A percentile compares a stretch with the other conserved stretches of the same genome.
Evolutionary conservation across 2,329 filamentous ascomycete genomes (phyloP).

Genomic region (Pseudocercospora ulei): DNA sequence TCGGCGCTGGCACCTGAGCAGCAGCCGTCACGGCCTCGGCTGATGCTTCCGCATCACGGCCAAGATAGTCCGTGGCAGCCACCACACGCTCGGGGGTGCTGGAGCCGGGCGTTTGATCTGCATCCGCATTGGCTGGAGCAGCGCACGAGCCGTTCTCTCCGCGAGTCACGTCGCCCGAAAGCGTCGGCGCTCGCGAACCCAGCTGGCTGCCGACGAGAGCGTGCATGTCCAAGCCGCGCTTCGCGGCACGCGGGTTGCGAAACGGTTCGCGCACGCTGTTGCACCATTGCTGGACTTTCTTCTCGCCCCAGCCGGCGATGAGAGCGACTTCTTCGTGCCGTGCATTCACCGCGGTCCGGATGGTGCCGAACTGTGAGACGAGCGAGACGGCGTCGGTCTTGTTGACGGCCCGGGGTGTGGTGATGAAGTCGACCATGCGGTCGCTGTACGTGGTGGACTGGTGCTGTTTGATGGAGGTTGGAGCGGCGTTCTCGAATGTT

Average conservation of each 20-base stretch:
- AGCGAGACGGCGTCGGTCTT: constrained; percentile 87
- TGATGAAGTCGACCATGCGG: constrained; percentile 83
- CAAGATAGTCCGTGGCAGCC: constrained; percentile 25
- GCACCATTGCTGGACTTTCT: constrained; percentile 83
- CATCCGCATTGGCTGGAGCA: constrained; percentile 34
- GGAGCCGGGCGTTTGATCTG: constrained; percentile 34
- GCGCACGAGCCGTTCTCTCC: constrained; percentile 19
- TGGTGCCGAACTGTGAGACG: constrained; percentile 82
- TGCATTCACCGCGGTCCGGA: constrained; percentile 79
- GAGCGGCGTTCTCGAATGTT: constrained; percentile 78
- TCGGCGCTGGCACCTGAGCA: constrained; percentile 13
- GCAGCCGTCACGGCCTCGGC: constrained; percentile 24
- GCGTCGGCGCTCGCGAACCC: constrained; percentile 22
- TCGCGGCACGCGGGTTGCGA: constrained; percentile 61
- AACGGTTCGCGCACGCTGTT: constrained; percentile 77
- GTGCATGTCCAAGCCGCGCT: constrained; percentile 38
- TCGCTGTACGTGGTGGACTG: constrained; percentile 78
- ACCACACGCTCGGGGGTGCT: constrained; percentile 28
- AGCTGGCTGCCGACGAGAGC: constrained; percentile 23
- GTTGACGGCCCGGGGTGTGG: constrained; percentile 78
- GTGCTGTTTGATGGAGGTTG: constrained; percentile 70
- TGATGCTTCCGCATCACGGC: constrained; percentile 43
- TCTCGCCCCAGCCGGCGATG: constrained; percentile 89
- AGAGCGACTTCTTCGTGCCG: constrained; percentile 72
- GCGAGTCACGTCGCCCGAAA: constrained; percentile 27